Evolutionary conservation across 345 rosid species (phyloP).

Genomic region (sweet orange (Citrus sinensis)): DNA sequence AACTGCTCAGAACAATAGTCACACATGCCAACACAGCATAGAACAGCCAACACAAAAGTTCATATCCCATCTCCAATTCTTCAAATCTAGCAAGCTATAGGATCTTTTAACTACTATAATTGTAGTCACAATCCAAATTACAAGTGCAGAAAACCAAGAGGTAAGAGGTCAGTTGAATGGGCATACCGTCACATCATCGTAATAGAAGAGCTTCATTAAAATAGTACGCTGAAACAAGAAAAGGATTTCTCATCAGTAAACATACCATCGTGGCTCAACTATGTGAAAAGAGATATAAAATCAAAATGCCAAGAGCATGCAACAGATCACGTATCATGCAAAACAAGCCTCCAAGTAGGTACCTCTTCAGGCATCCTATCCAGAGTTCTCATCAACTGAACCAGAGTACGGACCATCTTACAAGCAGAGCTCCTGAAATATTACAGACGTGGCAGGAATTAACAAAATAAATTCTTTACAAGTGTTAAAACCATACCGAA

Average conservation of each 20-base stretch:
- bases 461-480: not conserved
- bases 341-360: not conserved
- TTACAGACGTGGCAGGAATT: not conserved
- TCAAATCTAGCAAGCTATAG: not conserved
- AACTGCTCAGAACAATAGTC: not conserved
- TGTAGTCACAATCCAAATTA: not conserved
- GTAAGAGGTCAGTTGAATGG: conserved; percentile 14
- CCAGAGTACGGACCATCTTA: conserved; percentile 90
- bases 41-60: not conserved
- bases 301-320: not conserved
- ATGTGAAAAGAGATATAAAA: not conserved
- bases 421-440: conserved; percentile 86
- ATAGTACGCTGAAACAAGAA: conserved; percentile 73
- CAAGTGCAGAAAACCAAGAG: not conserved
- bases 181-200: conserved; percentile 93
- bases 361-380: conserved; percentile 97
- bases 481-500: not conserved
- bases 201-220: conserved; percentile 92
- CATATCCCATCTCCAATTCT: not conserved
- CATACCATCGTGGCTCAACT: not conserved
- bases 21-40: not conserved
- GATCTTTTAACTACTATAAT: not conserved
- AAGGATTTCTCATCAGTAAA: conserved; percentile 13
- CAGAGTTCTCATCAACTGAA: conserved; percentile 95
- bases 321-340: not conserved